Evolutionary conservation across 225 moss, liverwort and hornwort species (phyloP), one percentile per base, ranked within the genome.

Genomic region (Pseudoscleropodium purum): DNA sequence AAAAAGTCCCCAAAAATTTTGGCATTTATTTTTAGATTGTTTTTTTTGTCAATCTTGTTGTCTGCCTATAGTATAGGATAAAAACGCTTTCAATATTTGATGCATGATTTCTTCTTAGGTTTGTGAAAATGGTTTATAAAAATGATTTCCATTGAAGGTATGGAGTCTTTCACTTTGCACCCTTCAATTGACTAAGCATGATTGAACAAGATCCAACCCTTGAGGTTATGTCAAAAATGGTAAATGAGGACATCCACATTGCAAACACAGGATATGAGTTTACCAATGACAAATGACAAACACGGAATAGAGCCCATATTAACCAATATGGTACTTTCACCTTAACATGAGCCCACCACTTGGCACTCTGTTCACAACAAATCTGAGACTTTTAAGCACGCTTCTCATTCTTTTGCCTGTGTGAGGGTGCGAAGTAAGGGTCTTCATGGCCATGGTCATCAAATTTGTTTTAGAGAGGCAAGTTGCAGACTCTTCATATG

Each of bases 1-100:
- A 36, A 56, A 37, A 9, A 1, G 0, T 15, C 14, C 9, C 0
- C 1, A 8, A 36, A 54, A 36, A 9, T 2, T 36, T 16, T 54
- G 54, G 1, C 37, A 54, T 54, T 78, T 9, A 23, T 15, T 36
- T 52, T 36, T 24, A 2, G 3, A 24, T 34, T 24, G 13, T 5
- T 54, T 31, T 41, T 47, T 49, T 75, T 33, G 33, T 75, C 75
- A 36, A 36, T 3, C 14, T 76, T 36, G 10, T 23, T 54, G 2
- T 37, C 15, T 23, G 15, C 2, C 24, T 9, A 17, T 0, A 57
- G 1, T 27, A 39, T 36, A 0, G 7, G 11, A 79, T 79, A 11
- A 25, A 23, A 36, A 3, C 1, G 0, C 1, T 77, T 77, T 57
- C 7, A n/a, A 10, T 26, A 57, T 27, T 47, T 26, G 7, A 57